Conservation (phyloP, 148 eudicot genomes). For the Amaranthus cruentus region DNA sequence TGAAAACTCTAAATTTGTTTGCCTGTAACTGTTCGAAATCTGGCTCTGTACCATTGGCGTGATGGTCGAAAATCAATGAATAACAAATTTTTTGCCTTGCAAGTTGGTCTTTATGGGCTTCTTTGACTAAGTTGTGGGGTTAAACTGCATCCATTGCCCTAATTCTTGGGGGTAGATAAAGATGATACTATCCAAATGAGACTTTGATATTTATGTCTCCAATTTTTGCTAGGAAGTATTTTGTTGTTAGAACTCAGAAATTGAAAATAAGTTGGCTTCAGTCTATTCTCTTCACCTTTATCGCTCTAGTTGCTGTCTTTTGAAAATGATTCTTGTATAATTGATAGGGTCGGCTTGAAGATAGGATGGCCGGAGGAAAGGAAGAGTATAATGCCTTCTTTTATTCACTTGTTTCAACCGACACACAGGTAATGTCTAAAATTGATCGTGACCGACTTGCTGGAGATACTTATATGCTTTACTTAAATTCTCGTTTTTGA, state of each 20-base stretch:
- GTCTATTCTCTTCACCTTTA: neutral
- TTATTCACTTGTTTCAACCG: constrained; percentile 96
- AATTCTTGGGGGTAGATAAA: neutral
- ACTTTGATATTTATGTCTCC: neutral
- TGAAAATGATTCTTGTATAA: neutral
- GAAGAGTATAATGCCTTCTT: constrained; percentile 97
- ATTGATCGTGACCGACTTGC: neutral
- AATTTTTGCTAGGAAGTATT: neutral
- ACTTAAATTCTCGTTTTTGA: neutral
- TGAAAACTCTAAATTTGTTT: too few relatives aligned
- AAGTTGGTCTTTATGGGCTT: neutral
- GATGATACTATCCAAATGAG: too few relatives aligned
- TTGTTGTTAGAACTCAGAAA: neutral
- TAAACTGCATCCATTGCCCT: neutral
- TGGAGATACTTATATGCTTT: neutral
- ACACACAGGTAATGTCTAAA: constrained; percentile 64
- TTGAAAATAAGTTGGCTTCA: neutral
- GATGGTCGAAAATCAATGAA: neutral
- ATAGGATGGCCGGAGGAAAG: constrained; percentile 96
- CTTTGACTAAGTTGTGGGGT: neutral
- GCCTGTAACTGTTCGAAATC: too few relatives aligned
- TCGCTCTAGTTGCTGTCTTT: neutral
- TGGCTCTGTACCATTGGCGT: too few relatives aligned
- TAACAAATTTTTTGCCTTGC: neutral
- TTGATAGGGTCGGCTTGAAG: constrained; percentile 83